Conservation (phyloP, 2,329 filamentous ascomycete species). For the Pezicula radicicola region DNA sequence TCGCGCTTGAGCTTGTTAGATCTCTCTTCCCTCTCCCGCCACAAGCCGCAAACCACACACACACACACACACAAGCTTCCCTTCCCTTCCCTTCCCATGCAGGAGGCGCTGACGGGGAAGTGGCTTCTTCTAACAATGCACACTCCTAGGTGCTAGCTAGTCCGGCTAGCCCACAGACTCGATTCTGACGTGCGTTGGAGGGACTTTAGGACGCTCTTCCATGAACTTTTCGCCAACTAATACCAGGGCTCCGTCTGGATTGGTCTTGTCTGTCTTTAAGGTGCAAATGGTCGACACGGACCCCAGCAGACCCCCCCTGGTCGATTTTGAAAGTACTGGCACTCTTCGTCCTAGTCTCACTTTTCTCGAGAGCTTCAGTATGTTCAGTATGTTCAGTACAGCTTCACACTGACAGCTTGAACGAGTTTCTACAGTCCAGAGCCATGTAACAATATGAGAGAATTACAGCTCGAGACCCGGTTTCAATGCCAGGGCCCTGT, state of each 20-base stretch:
- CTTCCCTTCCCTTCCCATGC: too few species aligned
- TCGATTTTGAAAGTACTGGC: conserved; percentile 21
- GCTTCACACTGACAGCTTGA: conserved; percentile 6
- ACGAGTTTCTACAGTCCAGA: conserved; percentile 6
- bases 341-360: conserved; percentile 19
- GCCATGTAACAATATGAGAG: conserved; percentile 12
- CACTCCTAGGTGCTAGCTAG: too few species aligned
- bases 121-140: too few species aligned
- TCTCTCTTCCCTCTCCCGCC: too few species aligned
- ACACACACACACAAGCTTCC: too few species aligned
- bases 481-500: conserved; percentile 22
- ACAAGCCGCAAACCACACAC: too few species aligned
- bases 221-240: conserved; percentile 16
- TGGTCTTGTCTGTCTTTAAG: conserved; percentile 21
- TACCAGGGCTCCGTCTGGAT: conserved; percentile 11
- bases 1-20: too few species aligned
- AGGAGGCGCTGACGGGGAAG: too few species aligned
- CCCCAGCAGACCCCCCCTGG: conserved; percentile 20
- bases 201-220: conserved; percentile 11
- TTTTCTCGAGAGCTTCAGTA: not conserved
- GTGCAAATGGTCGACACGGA: conserved; percentile 18
- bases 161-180: conserved; percentile 6
- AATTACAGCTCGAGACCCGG: conserved; percentile 14
- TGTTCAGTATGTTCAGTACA: conserved; percentile 5
- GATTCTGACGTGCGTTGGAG: conserved; percentile 17